Evolutionary conservation across 1,284 basidiomycete species (phyloP).

Genomic region (Ceratobasidium sp.): DNA sequence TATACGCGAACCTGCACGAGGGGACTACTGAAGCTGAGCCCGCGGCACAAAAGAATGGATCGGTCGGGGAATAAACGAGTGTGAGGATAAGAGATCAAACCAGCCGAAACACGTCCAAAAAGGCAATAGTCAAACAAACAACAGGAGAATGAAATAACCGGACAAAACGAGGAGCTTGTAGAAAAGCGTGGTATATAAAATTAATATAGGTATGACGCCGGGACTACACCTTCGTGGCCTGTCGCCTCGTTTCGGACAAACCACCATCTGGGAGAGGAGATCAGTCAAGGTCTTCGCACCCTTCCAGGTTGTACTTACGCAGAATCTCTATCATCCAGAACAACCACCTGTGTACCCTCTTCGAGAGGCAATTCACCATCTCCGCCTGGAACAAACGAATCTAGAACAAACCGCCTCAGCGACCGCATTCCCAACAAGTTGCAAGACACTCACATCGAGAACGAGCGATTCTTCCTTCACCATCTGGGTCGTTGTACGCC

Average conservation of each 20-base stretch:
- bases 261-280: constrained; percentile 74
- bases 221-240: constrained; percentile 85
- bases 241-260: constrained; percentile 80
- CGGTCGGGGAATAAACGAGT: constrained; percentile 26
- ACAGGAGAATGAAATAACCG: constrained; percentile 28
- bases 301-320: constrained; percentile 61
- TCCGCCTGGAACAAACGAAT: constrained; percentile 77
- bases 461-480: constrained; percentile 70
- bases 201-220: constrained; percentile 68
- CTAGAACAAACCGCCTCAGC: neutral
- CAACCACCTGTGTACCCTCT: constrained; percentile 73
- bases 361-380: constrained; percentile 76
- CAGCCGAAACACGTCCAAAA: neutral
- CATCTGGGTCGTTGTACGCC: constrained; percentile 61
- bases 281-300: constrained; percentile 40
- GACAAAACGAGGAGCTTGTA: constrained; percentile 19
- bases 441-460: constrained; percentile 57
- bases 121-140: constrained; percentile 7
- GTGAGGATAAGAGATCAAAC: neutral
- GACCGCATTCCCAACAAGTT: neutral
- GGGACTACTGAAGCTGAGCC: neutral
- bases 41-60: constrained; percentile 16
- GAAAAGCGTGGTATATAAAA: constrained; percentile 14
- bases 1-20: constrained; percentile 34
- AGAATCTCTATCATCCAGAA: constrained; percentile 78